Evolutionary conservation across 345 rosid species (phyloP).

Genomic region (Combretum micranthum): DNA sequence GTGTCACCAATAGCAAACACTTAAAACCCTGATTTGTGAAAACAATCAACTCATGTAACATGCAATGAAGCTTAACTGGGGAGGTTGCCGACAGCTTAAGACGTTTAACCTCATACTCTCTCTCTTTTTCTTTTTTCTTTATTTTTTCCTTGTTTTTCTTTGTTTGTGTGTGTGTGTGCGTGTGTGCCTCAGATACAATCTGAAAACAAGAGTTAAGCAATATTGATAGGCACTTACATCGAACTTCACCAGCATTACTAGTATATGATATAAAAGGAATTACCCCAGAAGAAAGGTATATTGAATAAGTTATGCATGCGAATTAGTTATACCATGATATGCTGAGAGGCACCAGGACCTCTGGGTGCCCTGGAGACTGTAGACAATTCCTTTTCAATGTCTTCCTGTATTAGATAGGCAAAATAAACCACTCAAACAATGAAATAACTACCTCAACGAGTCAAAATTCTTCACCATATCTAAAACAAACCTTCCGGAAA

Average conservation of each 20-base stretch:
- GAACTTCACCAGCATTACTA: background rate
- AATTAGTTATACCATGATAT: constrained; percentile 59
- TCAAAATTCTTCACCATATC: background rate
- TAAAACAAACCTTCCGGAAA: constrained; percentile 75
- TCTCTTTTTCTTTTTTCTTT: too few relatives aligned
- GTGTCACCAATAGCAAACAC: too few relatives aligned
- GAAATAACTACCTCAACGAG: background rate
- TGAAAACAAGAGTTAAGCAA: too few relatives aligned
- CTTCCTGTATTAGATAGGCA: constrained; percentile 48
- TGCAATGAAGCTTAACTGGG: too few relatives aligned
- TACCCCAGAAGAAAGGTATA: constrained; percentile 4
- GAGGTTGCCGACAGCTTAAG: too few relatives aligned
- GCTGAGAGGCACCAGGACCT: constrained; percentile 56
- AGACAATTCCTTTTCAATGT: constrained; percentile 74
- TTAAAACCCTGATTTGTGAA: too few relatives aligned
- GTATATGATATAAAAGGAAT: background rate
- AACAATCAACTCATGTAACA: too few relatives aligned
- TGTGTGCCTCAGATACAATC: too few relatives aligned
- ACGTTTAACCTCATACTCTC: too few relatives aligned
- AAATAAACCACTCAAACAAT: constrained; percentile 7
- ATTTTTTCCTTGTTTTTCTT: too few relatives aligned
- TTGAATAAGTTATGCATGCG: background rate
- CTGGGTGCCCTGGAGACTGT: constrained; percentile 62
- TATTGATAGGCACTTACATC: too few relatives aligned
- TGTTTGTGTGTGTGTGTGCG: too few relatives aligned